phyloP scores from a whole-genome alignment of 2,329 filamentous ascomycete genomes.

The Alternaria infectoria region DNA sequence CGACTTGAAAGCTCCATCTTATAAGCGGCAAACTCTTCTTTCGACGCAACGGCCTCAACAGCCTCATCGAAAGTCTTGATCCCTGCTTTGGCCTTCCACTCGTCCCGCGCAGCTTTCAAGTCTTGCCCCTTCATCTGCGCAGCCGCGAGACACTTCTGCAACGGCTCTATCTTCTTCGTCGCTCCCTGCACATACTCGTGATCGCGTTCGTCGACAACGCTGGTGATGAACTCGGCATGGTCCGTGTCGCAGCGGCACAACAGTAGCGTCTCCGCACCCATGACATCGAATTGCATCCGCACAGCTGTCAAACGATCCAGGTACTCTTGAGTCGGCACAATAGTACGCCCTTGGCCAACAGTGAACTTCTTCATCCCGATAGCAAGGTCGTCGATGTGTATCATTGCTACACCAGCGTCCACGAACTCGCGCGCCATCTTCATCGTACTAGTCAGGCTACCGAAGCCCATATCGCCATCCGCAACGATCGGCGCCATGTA shows the following conservation, averaged over 20 bases:
- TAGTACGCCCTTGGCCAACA: conserved; percentile 49
- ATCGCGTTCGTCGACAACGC: conserved; percentile 47
- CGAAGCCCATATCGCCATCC: conserved; percentile 55
- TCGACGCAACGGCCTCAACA: conserved; percentile 21
- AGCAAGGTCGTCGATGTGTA: conserved; percentile 53
- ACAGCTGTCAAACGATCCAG: conserved; percentile 45
- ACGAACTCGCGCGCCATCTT: conserved; percentile 53
- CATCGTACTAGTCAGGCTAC: conserved; percentile 49
- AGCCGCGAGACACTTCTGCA: conserved; percentile 30
- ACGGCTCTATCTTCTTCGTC: conserved; percentile 38
- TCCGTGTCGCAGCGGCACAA: conserved; percentile 50
- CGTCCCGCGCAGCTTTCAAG: conserved; percentile 31
- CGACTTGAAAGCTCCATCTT: neutral
- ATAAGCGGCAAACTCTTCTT: neutral
- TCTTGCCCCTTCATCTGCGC: conserved; percentile 32
- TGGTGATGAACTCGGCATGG: conserved; percentile 50
- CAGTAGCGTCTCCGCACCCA: conserved; percentile 50
- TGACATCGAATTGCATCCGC: conserved; percentile 51
- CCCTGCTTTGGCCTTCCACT: conserved; percentile 42
- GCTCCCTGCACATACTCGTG: conserved; percentile 51
- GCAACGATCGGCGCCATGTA: conserved; percentile 52
- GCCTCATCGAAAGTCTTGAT: conserved; percentile 48
- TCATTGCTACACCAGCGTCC: conserved; percentile 53
- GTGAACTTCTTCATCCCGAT: conserved; percentile 56
- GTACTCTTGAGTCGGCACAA: conserved; percentile 52